phyloP scores from a whole-genome alignment of 2,329 filamentous ascomycete species.

The Clonostachys sp. region DNA sequence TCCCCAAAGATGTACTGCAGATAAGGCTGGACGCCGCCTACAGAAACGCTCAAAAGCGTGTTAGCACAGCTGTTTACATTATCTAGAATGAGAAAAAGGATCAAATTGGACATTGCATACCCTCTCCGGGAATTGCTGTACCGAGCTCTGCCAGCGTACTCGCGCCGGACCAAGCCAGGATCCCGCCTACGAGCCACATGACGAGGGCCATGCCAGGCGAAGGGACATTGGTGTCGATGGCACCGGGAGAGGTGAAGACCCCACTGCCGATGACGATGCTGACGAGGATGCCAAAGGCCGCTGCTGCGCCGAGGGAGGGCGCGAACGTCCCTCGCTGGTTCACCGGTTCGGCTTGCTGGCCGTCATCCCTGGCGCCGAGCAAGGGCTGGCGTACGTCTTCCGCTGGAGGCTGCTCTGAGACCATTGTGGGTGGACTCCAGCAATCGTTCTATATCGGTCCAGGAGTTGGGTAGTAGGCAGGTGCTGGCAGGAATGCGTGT shows the following conservation, averaged over 20 bases:
- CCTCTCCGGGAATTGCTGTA: conserved; percentile 57
- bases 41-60: not conserved
- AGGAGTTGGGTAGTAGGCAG: too few species aligned
- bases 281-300: conserved; percentile 55
- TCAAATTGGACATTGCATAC: conserved; percentile 13
- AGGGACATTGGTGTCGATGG: conserved; percentile 59
- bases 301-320: conserved; percentile 38
- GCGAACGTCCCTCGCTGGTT: conserved; percentile 22
- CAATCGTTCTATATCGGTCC: too few species aligned
- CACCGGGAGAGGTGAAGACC: conserved; percentile 60
- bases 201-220: conserved; percentile 53
- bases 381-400: not conserved
- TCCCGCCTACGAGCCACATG: conserved; percentile 57
- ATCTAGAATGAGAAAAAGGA: conserved; percentile 2
- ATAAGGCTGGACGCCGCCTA: conserved; percentile 59
- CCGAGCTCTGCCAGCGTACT: conserved; percentile 59
- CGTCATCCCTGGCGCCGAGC: not conserved
- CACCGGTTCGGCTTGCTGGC: not conserved
- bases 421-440: too few species aligned
- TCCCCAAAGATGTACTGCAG: conserved; percentile 58
- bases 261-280: conserved; percentile 62
- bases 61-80: not conserved
- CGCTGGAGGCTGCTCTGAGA: not conserved
- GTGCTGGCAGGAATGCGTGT: too few species aligned
- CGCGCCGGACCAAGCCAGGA: conserved; percentile 61